Percentiles rank a stretch among this genome's conserved stretches.
Evolutionary conservation across 2,329 filamentous ascomycete genomes (phyloP).

Genomic region (Diaporthe batatas): DNA sequence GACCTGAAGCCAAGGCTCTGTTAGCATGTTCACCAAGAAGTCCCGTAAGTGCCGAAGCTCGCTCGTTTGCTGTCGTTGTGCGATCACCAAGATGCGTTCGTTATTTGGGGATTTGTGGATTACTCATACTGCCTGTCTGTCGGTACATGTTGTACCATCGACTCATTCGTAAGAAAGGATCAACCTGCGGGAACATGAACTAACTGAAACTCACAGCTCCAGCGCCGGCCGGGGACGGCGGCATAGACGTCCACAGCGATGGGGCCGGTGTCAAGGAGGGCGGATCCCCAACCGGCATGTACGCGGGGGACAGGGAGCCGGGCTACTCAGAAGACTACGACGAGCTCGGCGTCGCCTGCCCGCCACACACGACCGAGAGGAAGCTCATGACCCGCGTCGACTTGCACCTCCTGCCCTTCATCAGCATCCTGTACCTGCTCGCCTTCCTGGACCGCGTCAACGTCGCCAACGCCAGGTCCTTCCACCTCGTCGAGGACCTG

Average conservation of each 20-base stretch:
- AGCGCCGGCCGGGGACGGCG: conserved; percentile 8
- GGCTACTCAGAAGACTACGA: conserved; percentile 47
- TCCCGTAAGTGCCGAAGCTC: conserved; percentile 32
- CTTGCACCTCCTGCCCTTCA: conserved; percentile 76
- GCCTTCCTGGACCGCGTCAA: conserved; percentile 82
- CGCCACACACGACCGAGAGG: conserved; percentile 71
- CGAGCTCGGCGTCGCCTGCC: conserved; percentile 56
- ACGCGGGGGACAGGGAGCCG: conserved; percentile 30
- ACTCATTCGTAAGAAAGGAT: not conserved
- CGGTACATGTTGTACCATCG: not conserved
- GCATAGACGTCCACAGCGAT: not conserved
- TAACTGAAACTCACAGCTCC: not conserved
- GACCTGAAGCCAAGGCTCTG: not conserved
- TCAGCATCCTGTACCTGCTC: conserved; percentile 79
- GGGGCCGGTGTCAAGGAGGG: conserved; percentile 25
- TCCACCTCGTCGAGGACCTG: conserved; percentile 74
- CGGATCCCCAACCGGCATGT: conserved; percentile 21
- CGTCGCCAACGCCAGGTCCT: conserved; percentile 81
- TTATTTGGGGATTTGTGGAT: no score
- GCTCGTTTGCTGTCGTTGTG: not conserved
- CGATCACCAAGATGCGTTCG: not conserved
- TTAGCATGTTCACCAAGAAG: conserved; percentile 37
- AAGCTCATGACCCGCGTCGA: conserved; percentile 79
- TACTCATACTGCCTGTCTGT: not conserved
- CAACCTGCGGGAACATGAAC: not conserved